These are phyloP conservation scores for Fusarium multiceps DNA, from an alignment of 2,329 filamentous ascomycete genomes.

Conservation along the genomic window DNA sequence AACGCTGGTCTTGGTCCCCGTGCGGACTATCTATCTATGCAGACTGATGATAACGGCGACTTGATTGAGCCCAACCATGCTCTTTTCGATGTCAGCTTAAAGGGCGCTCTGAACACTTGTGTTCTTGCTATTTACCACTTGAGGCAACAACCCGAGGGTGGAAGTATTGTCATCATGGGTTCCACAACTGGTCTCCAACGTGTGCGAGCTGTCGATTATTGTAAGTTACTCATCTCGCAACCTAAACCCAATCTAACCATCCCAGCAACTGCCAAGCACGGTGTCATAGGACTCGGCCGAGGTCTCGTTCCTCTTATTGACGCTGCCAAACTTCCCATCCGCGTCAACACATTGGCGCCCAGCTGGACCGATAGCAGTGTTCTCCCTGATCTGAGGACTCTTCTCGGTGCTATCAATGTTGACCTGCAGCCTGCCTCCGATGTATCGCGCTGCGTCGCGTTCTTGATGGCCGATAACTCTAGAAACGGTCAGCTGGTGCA, in stretches of 20 bases:
- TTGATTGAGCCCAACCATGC: conserved; percentile 57
- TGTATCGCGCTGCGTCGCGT: conserved; percentile 61
- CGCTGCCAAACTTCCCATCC: conserved; percentile 56
- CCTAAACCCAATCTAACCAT: not conserved
- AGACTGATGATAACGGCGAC: conserved; percentile 62
- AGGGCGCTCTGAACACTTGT: conserved; percentile 61
- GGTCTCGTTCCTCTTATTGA: conserved; percentile 56
- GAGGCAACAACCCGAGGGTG: conserved; percentile 57
- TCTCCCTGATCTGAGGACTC: conserved; percentile 51
- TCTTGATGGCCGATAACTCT: conserved; percentile 60
- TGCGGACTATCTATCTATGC: conserved; percentile 58
- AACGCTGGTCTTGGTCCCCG: conserved; percentile 66
- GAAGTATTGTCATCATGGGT: conserved; percentile 65
- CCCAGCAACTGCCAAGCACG: conserved; percentile 64
- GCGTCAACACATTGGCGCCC: conserved; percentile 66
- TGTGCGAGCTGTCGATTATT: conserved; percentile 63
- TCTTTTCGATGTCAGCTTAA: conserved; percentile 62
- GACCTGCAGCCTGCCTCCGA: conserved; percentile 57
- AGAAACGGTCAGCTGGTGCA: conserved; percentile 66
- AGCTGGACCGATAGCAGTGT: conserved; percentile 65
- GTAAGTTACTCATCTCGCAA: conserved; percentile 42
- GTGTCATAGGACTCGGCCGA: conserved; percentile 64
- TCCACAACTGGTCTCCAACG: conserved; percentile 64
- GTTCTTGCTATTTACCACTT: conserved; percentile 62
- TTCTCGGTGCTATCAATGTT: conserved; percentile 55